These are phyloP conservation scores for Lizanozyma gosingica DNA, from an alignment of 1,139 yeast genomes.

Conservation along the genomic window DNA sequence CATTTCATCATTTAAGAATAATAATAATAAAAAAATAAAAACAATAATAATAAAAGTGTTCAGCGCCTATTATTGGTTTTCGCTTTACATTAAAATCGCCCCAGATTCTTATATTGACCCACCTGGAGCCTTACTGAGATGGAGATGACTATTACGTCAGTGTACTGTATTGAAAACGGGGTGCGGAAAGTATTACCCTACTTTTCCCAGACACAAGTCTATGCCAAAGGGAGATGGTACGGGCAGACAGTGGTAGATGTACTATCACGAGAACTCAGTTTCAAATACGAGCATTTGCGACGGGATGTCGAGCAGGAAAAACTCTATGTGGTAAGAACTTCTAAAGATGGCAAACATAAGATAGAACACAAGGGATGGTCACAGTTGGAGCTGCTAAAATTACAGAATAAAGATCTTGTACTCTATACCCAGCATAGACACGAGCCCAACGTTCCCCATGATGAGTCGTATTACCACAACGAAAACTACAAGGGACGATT, in stretches of 20 bases:
- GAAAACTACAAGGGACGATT: conserved; percentile 5
- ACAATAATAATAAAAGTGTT: too few species aligned
- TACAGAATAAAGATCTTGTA: conserved; percentile 43
- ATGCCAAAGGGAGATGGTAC: conserved; percentile 43
- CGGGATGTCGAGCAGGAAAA: conserved; percentile 17
- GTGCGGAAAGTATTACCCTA: conserved; percentile 41
- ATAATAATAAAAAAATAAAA: too few species aligned
- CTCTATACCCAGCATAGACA: conserved; percentile 46
- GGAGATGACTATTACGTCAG: too few species aligned
- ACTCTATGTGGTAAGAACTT: conserved; percentile 16
- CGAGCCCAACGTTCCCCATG: conserved; percentile 45
- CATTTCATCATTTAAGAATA: too few species aligned
- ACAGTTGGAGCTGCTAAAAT: conserved; percentile 12
- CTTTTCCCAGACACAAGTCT: conserved; percentile 27
- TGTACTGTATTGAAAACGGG: conserved; percentile 25
- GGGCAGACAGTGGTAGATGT: conserved; percentile 35
- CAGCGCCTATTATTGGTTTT: too few species aligned
- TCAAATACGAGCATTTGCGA: conserved; percentile 14
- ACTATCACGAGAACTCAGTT: conserved; percentile 37
- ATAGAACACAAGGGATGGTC: conserved; percentile 18
- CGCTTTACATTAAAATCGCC: too few species aligned
- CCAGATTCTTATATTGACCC: too few species aligned
- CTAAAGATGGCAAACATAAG: conserved; percentile 18
- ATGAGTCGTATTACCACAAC: conserved; percentile 8
- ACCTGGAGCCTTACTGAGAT: too few species aligned